phyloP scores from a whole-genome alignment of 768 basidiomycete genomes.

The Pleurotus citrinopileatus region DNA sequence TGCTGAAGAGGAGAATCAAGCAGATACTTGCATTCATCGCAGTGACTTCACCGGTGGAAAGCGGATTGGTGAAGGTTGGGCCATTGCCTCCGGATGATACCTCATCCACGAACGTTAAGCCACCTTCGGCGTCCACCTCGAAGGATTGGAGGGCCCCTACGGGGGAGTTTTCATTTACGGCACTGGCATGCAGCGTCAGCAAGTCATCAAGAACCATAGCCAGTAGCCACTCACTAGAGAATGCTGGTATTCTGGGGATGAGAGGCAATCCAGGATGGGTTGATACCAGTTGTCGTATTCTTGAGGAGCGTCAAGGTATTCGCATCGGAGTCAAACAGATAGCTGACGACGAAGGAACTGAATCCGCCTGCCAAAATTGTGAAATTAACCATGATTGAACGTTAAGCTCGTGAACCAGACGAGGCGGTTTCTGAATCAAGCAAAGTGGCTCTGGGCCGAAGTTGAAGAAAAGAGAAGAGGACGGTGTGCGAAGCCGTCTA shows the following conservation, averaged over 20 bases:
- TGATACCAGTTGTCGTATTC: conserved; percentile 43
- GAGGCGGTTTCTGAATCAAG: background rate
- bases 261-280: conserved; percentile 57
- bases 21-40: conserved; percentile 48
- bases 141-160: conserved; percentile 52
- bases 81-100: conserved; percentile 43
- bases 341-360: conserved; percentile 41
- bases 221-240: conserved; percentile 45
- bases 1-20: background rate
- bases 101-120: conserved; percentile 37
- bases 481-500: background rate
- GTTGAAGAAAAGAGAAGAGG: background rate
- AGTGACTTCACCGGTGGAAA: conserved; percentile 55
- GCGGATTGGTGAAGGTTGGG: conserved; percentile 47
- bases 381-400: conserved; percentile 19
- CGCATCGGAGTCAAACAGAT: conserved; percentile 51
- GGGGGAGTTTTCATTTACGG: conserved; percentile 46
- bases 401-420: conserved; percentile 7
- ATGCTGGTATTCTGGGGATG: conserved; percentile 53
- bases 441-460: background rate
- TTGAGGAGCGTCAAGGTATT: conserved; percentile 40
- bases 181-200: conserved; percentile 29
- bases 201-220: background rate
- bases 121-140: conserved; percentile 37
- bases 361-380: conserved; percentile 49